Evolutionary conservation across 2,329 filamentous ascomycete species (phyloP).

Genomic region (Sporothrix pseudoabietina): DNA sequence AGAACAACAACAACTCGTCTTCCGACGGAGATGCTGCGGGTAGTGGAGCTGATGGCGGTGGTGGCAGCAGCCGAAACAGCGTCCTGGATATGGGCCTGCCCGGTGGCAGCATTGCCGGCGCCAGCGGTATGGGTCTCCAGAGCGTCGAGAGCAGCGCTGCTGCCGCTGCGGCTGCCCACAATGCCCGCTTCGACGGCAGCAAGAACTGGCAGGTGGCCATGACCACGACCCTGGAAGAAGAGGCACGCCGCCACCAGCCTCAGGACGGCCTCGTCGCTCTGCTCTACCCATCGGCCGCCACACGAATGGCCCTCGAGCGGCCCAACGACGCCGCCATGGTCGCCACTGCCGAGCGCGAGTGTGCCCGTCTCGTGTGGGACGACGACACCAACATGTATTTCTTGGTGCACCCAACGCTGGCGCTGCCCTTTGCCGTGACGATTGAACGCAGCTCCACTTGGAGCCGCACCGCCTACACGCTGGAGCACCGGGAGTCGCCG

Average conservation of each 20-base stretch:
- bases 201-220: slow-evolving; percentile 62
- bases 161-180: background rate
- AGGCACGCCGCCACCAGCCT: slow-evolving; percentile 55
- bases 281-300: slow-evolving; percentile 67
- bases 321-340: slow-evolving; percentile 61
- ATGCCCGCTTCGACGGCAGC: slow-evolving; percentile 45
- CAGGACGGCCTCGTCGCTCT: slow-evolving; percentile 67
- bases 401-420: slow-evolving; percentile 64
- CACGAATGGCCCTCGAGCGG: slow-evolving; percentile 63
- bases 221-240: slow-evolving; percentile 60
- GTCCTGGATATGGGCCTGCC: slow-evolving; percentile 29
- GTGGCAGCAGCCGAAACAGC: slow-evolving; percentile 39
- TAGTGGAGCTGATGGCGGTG: slow-evolving; percentile 37
- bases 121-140: background rate
- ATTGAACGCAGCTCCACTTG: slow-evolving; percentile 61
- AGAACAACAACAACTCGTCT: slow-evolving; percentile 42
- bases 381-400: slow-evolving; percentile 61
- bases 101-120: slow-evolving; percentile 33
- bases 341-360: slow-evolving; percentile 67
- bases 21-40: slow-evolving; percentile 34
- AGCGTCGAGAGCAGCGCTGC: slow-evolving; percentile 30
- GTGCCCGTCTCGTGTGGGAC: slow-evolving; percentile 72
- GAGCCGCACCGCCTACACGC: slow-evolving; percentile 64
- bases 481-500: slow-evolving; percentile 65
- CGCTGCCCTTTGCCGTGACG: slow-evolving; percentile 64